Evolutionary conservation across 129 eudicot genomes (phyloP).

Genomic region (Tagetes erecta): DNA sequence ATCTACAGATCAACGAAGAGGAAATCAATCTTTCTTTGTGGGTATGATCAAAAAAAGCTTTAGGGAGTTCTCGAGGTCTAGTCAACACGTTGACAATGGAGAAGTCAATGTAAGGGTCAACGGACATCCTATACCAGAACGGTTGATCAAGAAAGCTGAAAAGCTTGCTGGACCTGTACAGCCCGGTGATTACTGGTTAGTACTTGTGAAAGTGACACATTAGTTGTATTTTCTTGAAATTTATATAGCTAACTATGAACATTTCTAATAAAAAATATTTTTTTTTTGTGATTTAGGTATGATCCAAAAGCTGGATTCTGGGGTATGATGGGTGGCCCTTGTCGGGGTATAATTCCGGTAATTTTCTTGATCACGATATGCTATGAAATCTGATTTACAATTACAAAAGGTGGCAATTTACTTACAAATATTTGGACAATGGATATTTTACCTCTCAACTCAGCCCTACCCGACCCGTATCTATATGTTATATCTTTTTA

Average conservation of each 20-base stretch:
- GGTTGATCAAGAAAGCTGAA: constrained; percentile 81
- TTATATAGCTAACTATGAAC: background rate
- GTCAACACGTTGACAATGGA: constrained; percentile 45
- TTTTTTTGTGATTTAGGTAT: constrained; percentile 53
- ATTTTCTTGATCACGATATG: constrained; percentile 23
- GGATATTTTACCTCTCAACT: background rate
- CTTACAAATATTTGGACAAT: background rate
- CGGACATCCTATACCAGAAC: constrained; percentile 74
- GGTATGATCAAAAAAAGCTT: constrained; percentile 68
- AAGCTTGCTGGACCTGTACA: constrained; percentile 75
- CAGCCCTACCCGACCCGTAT: background rate
- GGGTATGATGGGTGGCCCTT: constrained; percentile 96
- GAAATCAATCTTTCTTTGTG: constrained; percentile 54
- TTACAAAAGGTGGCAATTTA: background rate
- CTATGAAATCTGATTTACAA: background rate
- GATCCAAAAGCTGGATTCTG: constrained; percentile 94
- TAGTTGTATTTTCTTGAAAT: constrained; percentile 12
- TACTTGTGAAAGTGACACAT: constrained; percentile 1
- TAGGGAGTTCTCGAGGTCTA: constrained; percentile 54
- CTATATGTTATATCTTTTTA: background rate
- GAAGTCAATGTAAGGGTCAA: constrained; percentile 61
- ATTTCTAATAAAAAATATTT: background rate
- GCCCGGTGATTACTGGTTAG: constrained; percentile 95
- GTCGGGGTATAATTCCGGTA: constrained; percentile 97
- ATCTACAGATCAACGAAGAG: constrained; percentile 55